These are phyloP conservation scores for Trichophyton rubrum DNA, from an alignment of 2,329 filamentous ascomycete genomes.

Conservation along the genomic window DNA sequence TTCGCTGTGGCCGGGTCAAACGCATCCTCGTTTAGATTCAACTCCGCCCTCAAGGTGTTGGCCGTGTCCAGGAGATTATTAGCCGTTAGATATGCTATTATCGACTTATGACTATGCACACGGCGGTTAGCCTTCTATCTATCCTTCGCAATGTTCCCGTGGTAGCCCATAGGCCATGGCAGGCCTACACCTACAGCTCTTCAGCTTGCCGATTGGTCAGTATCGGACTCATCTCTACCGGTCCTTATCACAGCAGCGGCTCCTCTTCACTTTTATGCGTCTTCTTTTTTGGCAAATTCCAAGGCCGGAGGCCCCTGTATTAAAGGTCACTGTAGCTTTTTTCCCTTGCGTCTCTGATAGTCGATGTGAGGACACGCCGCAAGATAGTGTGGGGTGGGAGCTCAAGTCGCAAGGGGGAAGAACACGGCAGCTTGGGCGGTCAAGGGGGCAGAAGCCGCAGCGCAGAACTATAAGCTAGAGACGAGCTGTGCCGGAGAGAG, in stretches of 20 bases:
- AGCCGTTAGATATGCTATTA: constrained; percentile 74
- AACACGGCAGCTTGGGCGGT: not conserved
- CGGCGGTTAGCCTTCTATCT: constrained; percentile 9
- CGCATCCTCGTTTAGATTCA: constrained; percentile 55
- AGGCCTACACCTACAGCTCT: constrained; percentile 13
- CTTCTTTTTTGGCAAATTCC: no score
- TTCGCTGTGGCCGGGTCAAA: constrained; percentile 65
- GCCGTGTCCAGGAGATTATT: constrained; percentile 59
- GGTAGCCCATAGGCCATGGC: not conserved
- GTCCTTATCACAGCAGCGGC: not conserved
- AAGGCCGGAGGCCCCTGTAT: not conserved
- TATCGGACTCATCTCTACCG: constrained; percentile 52
- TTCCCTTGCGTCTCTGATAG: not conserved
- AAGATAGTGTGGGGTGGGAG: not conserved
- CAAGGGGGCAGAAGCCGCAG: not conserved
- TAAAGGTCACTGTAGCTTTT: not conserved
- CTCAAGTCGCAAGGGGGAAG: not conserved
- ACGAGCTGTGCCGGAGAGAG: not conserved
- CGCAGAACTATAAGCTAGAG: not conserved
- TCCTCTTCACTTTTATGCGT: no score
- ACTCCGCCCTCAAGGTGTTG: constrained; percentile 61
- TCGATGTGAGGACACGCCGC: not conserved
- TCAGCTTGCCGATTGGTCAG: constrained; percentile 71
- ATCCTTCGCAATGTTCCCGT: constrained; percentile 1
- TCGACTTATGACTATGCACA: constrained; percentile 66